Evolutionary conservation across 768 basidiomycete genomes (phyloP).

Genomic region (Cystofilobasidium ferigula): DNA sequence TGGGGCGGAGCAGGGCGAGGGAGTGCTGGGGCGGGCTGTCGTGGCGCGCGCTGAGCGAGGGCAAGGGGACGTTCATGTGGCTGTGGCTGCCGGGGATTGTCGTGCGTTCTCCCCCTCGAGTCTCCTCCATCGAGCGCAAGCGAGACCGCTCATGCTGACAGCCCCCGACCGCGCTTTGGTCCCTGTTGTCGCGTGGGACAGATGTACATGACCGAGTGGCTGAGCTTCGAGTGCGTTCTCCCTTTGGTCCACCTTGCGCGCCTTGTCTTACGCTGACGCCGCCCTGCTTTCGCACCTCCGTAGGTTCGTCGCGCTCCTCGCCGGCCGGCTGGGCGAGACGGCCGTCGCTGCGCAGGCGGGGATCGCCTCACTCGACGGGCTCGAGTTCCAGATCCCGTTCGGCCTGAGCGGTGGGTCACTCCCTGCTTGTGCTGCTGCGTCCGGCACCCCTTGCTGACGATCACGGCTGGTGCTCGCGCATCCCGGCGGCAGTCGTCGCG

Average conservation of each 20-base stretch:
- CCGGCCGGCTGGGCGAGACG: constrained; percentile 57
- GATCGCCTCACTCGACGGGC: constrained; percentile 6
- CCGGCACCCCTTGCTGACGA: background rate
- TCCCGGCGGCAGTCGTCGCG: constrained; percentile 50
- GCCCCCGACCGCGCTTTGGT: too few species aligned
- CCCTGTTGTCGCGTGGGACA: too few species aligned
- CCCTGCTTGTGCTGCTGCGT: background rate
- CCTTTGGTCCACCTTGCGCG: too few species aligned
- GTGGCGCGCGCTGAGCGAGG: constrained; percentile 5
- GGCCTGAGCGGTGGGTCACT: constrained; percentile 46
- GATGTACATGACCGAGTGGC: constrained; percentile 76
- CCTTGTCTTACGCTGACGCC: too few species aligned
- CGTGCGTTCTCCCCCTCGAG: background rate
- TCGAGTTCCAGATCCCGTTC: constrained; percentile 64
- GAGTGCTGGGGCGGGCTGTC: constrained; percentile 41
- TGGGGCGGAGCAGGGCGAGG: constrained; percentile 47
- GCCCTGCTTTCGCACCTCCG: too few species aligned
- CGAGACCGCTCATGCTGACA: background rate
- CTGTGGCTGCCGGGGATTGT: constrained; percentile 66
- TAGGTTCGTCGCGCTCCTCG: constrained; percentile 68
- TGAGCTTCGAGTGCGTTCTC: constrained; percentile 70
- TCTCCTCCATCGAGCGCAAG: background rate
- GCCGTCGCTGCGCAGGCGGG: constrained; percentile 61
- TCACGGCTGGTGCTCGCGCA: background rate
- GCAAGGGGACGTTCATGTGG: constrained; percentile 44